Evolutionary conservation across 108 stramenopile species (phyloP).

Genomic region (Mediolabrus comicus): DNA sequence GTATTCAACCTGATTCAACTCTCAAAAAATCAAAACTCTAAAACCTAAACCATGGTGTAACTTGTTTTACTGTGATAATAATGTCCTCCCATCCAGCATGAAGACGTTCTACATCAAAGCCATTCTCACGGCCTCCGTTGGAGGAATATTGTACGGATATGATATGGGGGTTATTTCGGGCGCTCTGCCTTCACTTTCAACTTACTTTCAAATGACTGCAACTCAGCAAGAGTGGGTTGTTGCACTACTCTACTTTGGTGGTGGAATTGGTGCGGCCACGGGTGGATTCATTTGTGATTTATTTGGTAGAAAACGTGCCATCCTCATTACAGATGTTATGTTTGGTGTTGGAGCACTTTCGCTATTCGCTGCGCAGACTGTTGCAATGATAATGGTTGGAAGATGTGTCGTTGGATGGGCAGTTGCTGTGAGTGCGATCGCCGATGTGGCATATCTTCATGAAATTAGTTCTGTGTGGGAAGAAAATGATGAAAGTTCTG

Average conservation of each 20-base stretch:
- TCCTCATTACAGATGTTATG: slow-evolving; percentile 61
- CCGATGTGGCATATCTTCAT: slow-evolving; percentile 71
- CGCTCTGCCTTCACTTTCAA: slow-evolving; percentile 39
- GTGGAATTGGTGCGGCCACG: slow-evolving; percentile 58
- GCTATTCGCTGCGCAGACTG: slow-evolving; percentile 33
- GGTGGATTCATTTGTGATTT: slow-evolving; percentile 72
- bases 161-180: slow-evolving; percentile 72
- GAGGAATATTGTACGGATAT: slow-evolving; percentile 75
- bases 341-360: slow-evolving; percentile 63
- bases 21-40: too few species aligned
- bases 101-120: slow-evolving; percentile 45
- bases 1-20: too few species aligned
- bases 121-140: slow-evolving; percentile 57
- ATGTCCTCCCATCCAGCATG: slow-evolving; percentile 12
- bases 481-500: slow-evolving; percentile 3
- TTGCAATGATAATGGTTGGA: slow-evolving; percentile 46
- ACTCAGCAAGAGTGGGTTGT: slow-evolving; percentile 61
- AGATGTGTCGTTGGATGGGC: slow-evolving; percentile 69
- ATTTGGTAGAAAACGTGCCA: slow-evolving; percentile 55
- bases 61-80: too few species aligned
- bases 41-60: too few species aligned
- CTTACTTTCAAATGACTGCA: slow-evolving; percentile 44
- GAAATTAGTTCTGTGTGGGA: slow-evolving; percentile 61
- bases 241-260: slow-evolving; percentile 66
- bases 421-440: slow-evolving; percentile 67